Evolutionary conservation across 306 rosid species (phyloP), one percentile per base, ranked within the genome.

Genomic region (Lathyrus aphaca): DNA sequence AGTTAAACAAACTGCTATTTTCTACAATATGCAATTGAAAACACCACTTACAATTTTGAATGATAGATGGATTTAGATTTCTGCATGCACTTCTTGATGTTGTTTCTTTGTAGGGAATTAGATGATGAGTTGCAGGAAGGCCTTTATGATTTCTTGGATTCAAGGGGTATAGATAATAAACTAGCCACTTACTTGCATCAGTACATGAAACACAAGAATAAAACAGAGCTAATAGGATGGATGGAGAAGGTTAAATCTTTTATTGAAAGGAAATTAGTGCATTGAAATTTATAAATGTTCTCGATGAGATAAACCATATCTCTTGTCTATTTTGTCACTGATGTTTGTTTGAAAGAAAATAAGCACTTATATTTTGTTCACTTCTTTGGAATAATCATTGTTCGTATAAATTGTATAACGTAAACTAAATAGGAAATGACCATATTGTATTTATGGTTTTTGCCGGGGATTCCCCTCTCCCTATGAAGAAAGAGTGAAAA

Each of bases 51-150:
- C 4, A 27, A 57, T 15, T 64, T 71, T 12, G 37, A 8, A 38
- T 19, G 50, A 15, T 43, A 12, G 35, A 9, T 62, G 39, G 46
- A 44, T 62, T 46, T 53, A 18, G 45, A 72, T 32, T 38, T 58
- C 30, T 62, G 55, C 43, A 68, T 38, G 17, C 15, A 14, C 38
- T 63, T 57, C 61, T 62, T 63, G 23, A 53, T 65, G 27, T 53
- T 68, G 75, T 25, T 72, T 68, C 53, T 76, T 65, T 68, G 48
- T 87, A 94, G 97, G 95, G 96, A 88, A 53, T 82, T 91, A 84
- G 97, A 91, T 61, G 96, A 94, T 82, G 86, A 76, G 44, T 82
- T 94, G 80, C 96, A 90, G 75, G 85, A 84, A 3, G 62, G 89
- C 17, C 86, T 94, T 49, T 90, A 90, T 37, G 84, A 85, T 62